These are phyloP conservation scores for Aspergillus amoenus DNA, from an alignment of 2,329 filamentous ascomycete species.

Conservation along the genomic window DNA sequence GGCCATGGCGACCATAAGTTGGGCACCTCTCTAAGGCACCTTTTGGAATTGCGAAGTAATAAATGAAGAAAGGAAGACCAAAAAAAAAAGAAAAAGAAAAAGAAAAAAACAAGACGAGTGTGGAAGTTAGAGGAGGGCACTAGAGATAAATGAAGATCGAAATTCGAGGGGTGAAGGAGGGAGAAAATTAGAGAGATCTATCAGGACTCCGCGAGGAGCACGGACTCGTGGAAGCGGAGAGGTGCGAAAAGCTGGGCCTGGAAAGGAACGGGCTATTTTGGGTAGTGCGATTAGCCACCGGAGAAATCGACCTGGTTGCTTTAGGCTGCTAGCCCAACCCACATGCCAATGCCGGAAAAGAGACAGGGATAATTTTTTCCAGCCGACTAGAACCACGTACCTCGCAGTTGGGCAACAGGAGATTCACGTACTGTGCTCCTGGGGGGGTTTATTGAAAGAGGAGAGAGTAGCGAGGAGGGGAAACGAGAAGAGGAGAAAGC, in stretches of 20 bases:
- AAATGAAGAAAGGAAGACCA: no score
- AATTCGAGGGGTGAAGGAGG: conserved; percentile 14
- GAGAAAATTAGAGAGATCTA: conserved; percentile 18
- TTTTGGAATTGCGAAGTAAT: neutral
- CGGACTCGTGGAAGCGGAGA: conserved; percentile 25
- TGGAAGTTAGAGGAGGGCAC: neutral
- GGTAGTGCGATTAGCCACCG: conserved; percentile 28
- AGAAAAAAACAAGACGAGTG: neutral
- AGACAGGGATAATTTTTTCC: conserved; percentile 10
- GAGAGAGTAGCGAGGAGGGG: conserved; percentile 1
- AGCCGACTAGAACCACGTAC: conserved; percentile 15
- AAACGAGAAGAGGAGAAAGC: conserved; percentile 2
- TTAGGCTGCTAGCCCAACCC: conserved; percentile 19
- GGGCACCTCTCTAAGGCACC: conserved; percentile 1
- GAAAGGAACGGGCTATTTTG: conserved; percentile 25
- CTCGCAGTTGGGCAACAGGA: conserved; percentile 4
- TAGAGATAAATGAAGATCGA: conserved; percentile 12
- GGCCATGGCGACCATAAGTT: conserved; percentile 60
- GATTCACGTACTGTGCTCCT: conserved; percentile 3
- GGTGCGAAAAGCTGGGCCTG: conserved; percentile 24
- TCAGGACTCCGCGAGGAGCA: conserved; percentile 25
- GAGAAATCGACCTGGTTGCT: conserved; percentile 21
- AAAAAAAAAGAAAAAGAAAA: neutral
- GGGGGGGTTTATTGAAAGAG: neutral
- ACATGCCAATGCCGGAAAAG: conserved; percentile 18